Evolutionary conservation across 495 filamentous ascomycete genomes (phyloP).

Genomic region (Podospora pseudocomata): DNA sequence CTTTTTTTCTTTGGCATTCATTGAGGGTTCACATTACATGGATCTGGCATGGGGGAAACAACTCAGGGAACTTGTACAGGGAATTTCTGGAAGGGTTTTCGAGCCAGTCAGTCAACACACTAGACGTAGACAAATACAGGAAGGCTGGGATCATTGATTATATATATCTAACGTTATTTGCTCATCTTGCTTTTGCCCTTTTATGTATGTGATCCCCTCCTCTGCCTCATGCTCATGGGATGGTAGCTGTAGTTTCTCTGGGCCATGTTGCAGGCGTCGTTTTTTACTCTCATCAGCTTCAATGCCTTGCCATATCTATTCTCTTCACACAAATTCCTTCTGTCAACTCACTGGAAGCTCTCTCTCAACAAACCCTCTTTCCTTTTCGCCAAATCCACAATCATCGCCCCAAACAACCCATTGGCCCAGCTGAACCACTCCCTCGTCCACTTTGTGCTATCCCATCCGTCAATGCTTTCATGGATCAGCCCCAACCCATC

Average conservation of each 20-base stretch:
- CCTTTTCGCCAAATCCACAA: slow-evolving; percentile 52
- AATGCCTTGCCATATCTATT: neutral
- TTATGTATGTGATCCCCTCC: no score
- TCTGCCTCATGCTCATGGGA: no score
- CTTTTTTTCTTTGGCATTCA: neutral
- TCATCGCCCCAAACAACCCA: slow-evolving; percentile 63
- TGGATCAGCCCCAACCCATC: slow-evolving; percentile 59
- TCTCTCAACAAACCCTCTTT: slow-evolving; percentile 38
- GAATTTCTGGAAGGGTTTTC: neutral
- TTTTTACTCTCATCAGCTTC: neutral
- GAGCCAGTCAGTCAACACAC: neutral
- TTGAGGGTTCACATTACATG: neutral
- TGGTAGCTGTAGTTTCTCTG: no score
- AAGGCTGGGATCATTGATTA: neutral
- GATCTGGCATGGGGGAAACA: neutral
- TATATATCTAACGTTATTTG: neutral
- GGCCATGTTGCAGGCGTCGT: neutral
- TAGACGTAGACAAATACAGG: neutral
- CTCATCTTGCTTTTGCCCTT: slow-evolving; percentile 1
- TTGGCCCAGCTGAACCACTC: slow-evolving; percentile 71
- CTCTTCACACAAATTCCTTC: no score
- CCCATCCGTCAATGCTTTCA: slow-evolving; percentile 55
- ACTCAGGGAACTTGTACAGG: neutral
- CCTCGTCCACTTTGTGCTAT: slow-evolving; percentile 53
- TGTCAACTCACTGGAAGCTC: slow-evolving; percentile 35